phyloP scores from a whole-genome alignment of 441 rosid genomes.

The Breynia disticha region DNA sequence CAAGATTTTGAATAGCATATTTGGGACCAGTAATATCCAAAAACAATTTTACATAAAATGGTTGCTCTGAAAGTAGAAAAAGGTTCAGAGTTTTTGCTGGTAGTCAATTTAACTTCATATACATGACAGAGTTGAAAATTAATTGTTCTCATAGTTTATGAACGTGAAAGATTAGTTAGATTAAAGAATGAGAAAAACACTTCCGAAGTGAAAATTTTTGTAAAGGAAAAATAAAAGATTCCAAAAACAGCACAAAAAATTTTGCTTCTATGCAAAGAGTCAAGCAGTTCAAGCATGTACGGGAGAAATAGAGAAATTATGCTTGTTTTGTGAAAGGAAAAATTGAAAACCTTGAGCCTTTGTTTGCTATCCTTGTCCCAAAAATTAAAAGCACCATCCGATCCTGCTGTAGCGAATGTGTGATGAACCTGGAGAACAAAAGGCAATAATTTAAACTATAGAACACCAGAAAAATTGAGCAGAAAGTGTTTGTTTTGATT shows the following conservation, averaged over 20 bases:
- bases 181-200: no score
- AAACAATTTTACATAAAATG: no score
- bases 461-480: background rate
- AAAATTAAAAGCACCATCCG: conserved; percentile 93
- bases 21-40: no score
- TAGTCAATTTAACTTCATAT: no score
- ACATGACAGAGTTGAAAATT: no score
- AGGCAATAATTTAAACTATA: background rate
- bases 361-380: conserved; percentile 99
- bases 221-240: no score
- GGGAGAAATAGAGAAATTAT: background rate
- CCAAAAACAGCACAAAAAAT: background rate
- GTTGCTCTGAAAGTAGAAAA: no score
- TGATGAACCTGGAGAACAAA: conserved; percentile 55
- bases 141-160: no score
- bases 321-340: background rate
- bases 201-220: no score
- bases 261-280: background rate
- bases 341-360: conserved; percentile 59
- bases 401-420: conserved; percentile 95
- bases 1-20: background rate
- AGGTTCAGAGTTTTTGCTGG: no score
- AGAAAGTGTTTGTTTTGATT: background rate
- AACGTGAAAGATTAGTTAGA: no score
- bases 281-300: background rate